Evolutionary conservation across 148 eudicot genomes (phyloP).

Genomic region (Nyssa sinensis): DNA sequence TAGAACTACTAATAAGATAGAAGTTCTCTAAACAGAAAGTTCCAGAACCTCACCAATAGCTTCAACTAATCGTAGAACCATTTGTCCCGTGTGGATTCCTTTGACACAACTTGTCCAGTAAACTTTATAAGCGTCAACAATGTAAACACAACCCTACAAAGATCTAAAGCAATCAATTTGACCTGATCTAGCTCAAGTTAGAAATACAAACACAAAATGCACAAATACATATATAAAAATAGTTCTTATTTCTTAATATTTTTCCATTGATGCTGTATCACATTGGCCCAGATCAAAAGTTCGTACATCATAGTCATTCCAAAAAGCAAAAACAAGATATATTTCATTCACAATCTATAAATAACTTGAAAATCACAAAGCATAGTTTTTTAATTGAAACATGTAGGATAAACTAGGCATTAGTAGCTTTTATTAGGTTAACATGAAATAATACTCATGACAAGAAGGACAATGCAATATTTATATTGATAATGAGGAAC

Average conservation of each 20-base stretch:
- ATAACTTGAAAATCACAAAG: no score
- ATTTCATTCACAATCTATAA: no score
- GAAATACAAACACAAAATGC: background rate
- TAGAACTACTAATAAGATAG: background rate
- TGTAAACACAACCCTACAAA: conserved; percentile 84
- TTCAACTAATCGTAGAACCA: conserved; percentile 89
- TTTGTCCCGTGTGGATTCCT: conserved; percentile 82
- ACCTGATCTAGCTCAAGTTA: background rate
- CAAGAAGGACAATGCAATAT: background rate
- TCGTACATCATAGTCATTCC: background rate
- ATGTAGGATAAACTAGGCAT: no score
- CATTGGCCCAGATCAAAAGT: background rate
- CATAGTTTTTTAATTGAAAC: no score
- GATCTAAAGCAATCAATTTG: conserved; percentile 18
- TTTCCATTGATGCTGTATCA: background rate
- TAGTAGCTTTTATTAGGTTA: no score
- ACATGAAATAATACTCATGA: background rate
- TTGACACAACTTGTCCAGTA: conserved; percentile 81
- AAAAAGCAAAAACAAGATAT: background rate
- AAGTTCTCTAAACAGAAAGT: background rate
- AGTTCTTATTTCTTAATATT: background rate
- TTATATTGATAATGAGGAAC: no score
- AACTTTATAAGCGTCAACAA: conserved; percentile 72
- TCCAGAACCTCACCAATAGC: conserved; percentile 73
- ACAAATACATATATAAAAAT: no score